phyloP scores from a whole-genome alignment of 176 grass and related monocot species.

The Cenchrus purpureus region DNA sequence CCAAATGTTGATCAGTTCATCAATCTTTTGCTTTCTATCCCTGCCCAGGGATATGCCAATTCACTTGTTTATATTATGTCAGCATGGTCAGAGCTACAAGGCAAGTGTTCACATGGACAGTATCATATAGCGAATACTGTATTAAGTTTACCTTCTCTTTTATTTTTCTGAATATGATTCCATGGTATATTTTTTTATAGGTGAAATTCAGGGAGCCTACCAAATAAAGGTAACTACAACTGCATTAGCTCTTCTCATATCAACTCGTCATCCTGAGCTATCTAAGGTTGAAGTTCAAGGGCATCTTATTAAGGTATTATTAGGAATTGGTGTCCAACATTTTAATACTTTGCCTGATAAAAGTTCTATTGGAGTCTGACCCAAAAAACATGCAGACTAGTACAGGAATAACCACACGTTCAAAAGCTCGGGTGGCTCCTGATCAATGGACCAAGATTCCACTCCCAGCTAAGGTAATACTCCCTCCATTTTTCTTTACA shows the following conservation, averaged over 20 bases:
- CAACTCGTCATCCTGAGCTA: constrained; percentile 68
- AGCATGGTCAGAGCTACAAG: constrained; percentile 90
- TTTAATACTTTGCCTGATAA: constrained; percentile 25
- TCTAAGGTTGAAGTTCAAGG: constrained; percentile 87
- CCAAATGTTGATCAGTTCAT: constrained; percentile 88
- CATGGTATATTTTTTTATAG: constrained; percentile 47
- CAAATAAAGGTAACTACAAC: constrained; percentile 98
- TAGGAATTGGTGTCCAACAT: constrained; percentile 29
- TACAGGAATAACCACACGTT: constrained; percentile 89
- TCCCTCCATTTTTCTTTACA: too few relatives aligned
- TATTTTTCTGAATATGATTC: constrained; percentile 14
- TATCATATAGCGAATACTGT: constrained; percentile 13
- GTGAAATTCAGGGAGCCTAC: constrained; percentile 96
- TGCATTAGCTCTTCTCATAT: constrained; percentile 85
- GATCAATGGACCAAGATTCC: constrained; percentile 76
- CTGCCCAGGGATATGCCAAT: constrained; percentile 65
- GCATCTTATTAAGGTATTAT: constrained; percentile 85
- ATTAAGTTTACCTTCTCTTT: not conserved
- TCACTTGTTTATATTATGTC: constrained; percentile 89
- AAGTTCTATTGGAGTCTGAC: constrained; percentile 25
- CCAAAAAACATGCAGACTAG: constrained; percentile 49
- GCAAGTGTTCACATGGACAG: constrained; percentile 38
- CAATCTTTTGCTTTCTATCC: constrained; percentile 80
- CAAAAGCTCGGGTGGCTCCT: constrained; percentile 78
- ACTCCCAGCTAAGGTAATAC: constrained; percentile 79